A percentile compares a stretch with the other conserved stretches of the same genome.
These are phyloP conservation scores for Camellia sinensis DNA, from an alignment of 148 eudicot species.

Conservation along the genomic window DNA sequence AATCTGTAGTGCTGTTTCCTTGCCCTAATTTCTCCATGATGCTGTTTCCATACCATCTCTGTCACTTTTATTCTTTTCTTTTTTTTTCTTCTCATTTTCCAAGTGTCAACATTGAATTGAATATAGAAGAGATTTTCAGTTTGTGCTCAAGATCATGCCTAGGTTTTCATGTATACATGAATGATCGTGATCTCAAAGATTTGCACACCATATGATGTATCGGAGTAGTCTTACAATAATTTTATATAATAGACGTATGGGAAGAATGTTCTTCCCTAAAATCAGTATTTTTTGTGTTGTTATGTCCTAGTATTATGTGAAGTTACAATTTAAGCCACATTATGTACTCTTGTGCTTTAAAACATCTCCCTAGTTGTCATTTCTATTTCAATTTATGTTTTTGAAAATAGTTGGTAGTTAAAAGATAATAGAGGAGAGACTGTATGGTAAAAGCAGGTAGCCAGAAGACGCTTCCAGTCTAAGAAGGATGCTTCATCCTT, in stretches of 20 bases:
- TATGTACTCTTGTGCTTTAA: neutral
- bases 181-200: neutral
- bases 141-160: too few species aligned
- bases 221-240: neutral
- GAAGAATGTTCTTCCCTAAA: neutral
- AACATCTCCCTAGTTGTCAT: neutral
- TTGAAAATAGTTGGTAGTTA: neutral
- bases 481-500: constrained; percentile 52
- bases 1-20: too few species aligned
- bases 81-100: too few species aligned
- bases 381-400: neutral
- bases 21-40: too few species aligned
- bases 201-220: neutral
- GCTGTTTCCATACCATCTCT: too few species aligned
- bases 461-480: constrained; percentile 67
- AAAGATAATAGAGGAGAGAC: neutral
- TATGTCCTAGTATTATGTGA: neutral
- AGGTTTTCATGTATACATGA: too few species aligned
- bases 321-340: neutral
- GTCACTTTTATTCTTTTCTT: too few species aligned
- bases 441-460: constrained; percentile 52
- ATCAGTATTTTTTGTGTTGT: neutral
- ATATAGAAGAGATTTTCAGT: too few species aligned
- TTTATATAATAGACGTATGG: neutral
- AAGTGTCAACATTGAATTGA: too few species aligned